Base-by-base conservation (phyloP, 2,329 filamentous ascomycete genomes). In the Didymellaceae sp. region DNA sequence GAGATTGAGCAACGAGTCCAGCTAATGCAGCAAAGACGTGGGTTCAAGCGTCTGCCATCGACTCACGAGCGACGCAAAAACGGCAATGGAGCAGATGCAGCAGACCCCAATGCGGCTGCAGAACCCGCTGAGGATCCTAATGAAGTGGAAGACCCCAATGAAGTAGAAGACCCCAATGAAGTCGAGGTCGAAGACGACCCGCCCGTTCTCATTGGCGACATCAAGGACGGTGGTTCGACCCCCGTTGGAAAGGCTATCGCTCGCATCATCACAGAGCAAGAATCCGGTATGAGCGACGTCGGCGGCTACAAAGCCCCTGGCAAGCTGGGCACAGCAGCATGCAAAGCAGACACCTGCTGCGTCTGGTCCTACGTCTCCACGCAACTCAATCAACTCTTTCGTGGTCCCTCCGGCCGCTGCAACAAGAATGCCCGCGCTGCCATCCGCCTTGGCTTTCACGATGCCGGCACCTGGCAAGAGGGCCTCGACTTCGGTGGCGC, bases 271-370 rank as follows among this genome's bases (percentile, higher is more conserved):
- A 44, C 58, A 11, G 47, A 63, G 24, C 37, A 41, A 9, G 53
- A 57, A 16, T 44, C 57, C 3, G 57, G 45, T 3, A 33, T 63
- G 14, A 52, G 41, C 26, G 25, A 14, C 6, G 52, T 34, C 4
- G 37, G 22, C 10, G 47, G 43, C 33, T 60, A 57, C 32, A 24
- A 33, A 13, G 39, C 54, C 17, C 54, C 60, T 1, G 57, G 52
- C 13, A 32, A 41, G 6, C 45, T 56, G 4, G 50, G 48, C 9
- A 42, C 46, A 3, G 14, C 32, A 8, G 49, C 55, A 10, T 69
- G 65, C 57, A 60, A 58, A 40, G 30, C 45, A 32, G 66, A 69
- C 37, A 57, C 56, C 1, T 69, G 66, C 57, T 69, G 66, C 43
- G 44, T 59, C 0, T 68, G 63, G 65, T 41, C 46, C 2, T 57